These are phyloP conservation scores for Raffaelea deltoideospora DNA, from an alignment of 2,329 filamentous ascomycete genomes.

Conservation along the genomic window DNA sequence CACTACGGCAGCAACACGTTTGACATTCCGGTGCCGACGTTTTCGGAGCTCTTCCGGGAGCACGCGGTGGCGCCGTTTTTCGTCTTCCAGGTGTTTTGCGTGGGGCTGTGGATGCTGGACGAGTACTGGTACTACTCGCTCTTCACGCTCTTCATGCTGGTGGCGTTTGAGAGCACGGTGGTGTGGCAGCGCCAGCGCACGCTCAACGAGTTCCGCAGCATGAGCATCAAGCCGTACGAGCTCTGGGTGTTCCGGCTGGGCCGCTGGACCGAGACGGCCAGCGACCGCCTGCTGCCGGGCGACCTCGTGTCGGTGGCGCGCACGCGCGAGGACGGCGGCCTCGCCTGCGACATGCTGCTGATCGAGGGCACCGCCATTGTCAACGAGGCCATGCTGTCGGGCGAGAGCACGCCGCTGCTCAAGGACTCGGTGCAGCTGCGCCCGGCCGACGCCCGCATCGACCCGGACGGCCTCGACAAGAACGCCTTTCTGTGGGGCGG, in stretches of 20 bases:
- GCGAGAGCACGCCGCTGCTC: slow-evolving; percentile 89
- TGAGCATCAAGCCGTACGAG: slow-evolving; percentile 98
- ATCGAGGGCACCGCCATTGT: slow-evolving; percentile 94
- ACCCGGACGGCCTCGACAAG: slow-evolving; percentile 87
- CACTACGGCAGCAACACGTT: slow-evolving; percentile 95
- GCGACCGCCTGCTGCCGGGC: slow-evolving; percentile 82
- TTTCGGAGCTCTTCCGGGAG: slow-evolving; percentile 91
- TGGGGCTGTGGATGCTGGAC: slow-evolving; percentile 95
- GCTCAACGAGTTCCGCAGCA: slow-evolving; percentile 88
- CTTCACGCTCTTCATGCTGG: slow-evolving; percentile 97
- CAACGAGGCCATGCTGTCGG: slow-evolving; percentile 98
- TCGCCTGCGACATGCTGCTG: slow-evolving; percentile 92
- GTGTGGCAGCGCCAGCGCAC: slow-evolving; percentile 98
- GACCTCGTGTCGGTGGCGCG: slow-evolving; percentile 85
- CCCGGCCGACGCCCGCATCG: slow-evolving; percentile 63
- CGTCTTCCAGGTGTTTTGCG: slow-evolving; percentile 97
- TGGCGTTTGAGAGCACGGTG: slow-evolving; percentile 93
- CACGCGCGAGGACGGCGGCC: slow-evolving; percentile 92
- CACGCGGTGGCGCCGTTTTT: slow-evolving; percentile 98
- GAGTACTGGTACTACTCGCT: slow-evolving; percentile 99
- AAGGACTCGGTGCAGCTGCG: slow-evolving; percentile 93
- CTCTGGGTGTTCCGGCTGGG: slow-evolving; percentile 79
- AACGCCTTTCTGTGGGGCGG: slow-evolving; percentile 93
- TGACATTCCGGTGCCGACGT: slow-evolving; percentile 92
- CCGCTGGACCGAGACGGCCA: slow-evolving; percentile 78